Evolutionary conservation across 768 basidiomycete species (phyloP).

Genomic region (Lentinula raphanica): DNA sequence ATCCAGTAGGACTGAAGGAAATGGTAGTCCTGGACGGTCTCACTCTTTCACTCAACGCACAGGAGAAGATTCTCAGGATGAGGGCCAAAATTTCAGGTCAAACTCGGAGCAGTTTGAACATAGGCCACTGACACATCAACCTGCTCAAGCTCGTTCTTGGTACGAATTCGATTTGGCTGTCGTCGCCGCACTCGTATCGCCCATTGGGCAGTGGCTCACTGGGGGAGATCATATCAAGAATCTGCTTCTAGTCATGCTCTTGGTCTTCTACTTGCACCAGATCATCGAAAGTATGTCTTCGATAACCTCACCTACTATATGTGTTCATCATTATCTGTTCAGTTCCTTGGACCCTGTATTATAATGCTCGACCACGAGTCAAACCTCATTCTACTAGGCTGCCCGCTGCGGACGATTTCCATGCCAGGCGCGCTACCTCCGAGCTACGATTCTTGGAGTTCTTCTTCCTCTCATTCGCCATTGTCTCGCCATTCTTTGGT

Average conservation of each 20-base stretch:
- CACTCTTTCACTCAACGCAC: not conserved
- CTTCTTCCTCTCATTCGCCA: conserved; percentile 54
- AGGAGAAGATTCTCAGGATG: not conserved
- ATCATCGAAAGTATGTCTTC: conserved; percentile 76
- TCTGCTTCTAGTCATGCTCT: conserved; percentile 57
- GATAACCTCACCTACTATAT: not conserved
- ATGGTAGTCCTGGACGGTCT: not conserved
- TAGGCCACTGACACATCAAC: not conserved
- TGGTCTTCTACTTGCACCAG: conserved; percentile 77
- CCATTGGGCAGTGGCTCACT: conserved; percentile 75
- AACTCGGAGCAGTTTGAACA: not conserved
- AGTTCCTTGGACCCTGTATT: conserved; percentile 70
- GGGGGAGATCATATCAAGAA: conserved; percentile 77
- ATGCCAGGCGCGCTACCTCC: conserved; percentile 41
- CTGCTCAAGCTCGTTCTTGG: conserved; percentile 42
- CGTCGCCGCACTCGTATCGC: conserved; percentile 66
- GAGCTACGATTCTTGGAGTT: conserved; percentile 61
- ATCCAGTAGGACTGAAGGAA: conserved; percentile 17
- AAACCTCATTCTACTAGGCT: conserved; percentile 20
- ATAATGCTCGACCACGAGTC: conserved; percentile 45
- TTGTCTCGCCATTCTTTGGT: conserved; percentile 65
- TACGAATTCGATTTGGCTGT: conserved; percentile 70
- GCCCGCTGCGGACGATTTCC: conserved; percentile 28
- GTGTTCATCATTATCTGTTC: conserved; percentile 2
- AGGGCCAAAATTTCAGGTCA: not conserved